Percentiles rank a stretch among this genome's conserved stretches.
phyloP scores from a whole-genome alignment of 345 rosid genomes.

The Arabis alpina region DNA sequence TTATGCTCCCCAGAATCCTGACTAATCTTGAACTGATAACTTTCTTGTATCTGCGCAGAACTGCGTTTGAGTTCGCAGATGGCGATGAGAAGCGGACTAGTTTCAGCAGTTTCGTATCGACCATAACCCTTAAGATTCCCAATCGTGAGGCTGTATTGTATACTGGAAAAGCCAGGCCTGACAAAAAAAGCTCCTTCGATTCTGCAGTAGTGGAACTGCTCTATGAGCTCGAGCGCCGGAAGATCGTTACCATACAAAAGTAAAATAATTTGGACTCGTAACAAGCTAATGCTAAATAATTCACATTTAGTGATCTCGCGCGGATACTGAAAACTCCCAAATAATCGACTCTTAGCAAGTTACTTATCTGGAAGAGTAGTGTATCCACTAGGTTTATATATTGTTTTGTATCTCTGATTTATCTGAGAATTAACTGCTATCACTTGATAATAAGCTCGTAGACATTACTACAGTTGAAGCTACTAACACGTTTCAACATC shows the following conservation, averaged over 20 bases:
- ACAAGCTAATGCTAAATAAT: background rate
- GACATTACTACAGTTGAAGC: slow-evolving; percentile 69
- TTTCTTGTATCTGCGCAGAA: slow-evolving; percentile 48
- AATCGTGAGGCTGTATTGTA: slow-evolving; percentile 51
- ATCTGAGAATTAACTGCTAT: slow-evolving; percentile 8
- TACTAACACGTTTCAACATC: slow-evolving; percentile 69
- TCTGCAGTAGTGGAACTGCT: slow-evolving; percentile 72
- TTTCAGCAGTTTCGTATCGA: slow-evolving; percentile 61
- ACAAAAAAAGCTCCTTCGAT: slow-evolving; percentile 84
- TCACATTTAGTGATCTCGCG: slow-evolving; percentile 12
- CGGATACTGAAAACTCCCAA: background rate
- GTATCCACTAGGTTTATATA: slow-evolving; percentile 14
- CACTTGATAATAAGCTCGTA: slow-evolving; percentile 73
- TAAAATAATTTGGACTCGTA: slow-evolving; percentile 3
- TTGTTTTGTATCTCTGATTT: slow-evolving; percentile 6
- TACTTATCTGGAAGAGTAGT: slow-evolving; percentile 1
- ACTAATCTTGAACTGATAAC: background rate
- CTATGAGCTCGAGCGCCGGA: slow-evolving; percentile 58
- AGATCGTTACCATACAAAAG: slow-evolving; percentile 48
- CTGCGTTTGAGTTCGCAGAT: slow-evolving; percentile 52
- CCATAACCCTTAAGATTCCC: slow-evolving; percentile 55
- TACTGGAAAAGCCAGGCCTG: slow-evolving; percentile 66
- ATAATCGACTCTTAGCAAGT: background rate
- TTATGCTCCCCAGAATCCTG: slow-evolving; percentile 1
- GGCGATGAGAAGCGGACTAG: slow-evolving; percentile 48